Evolutionary conservation across 2,329 filamentous ascomycete genomes (phyloP), one percentile per base, ranked within the genome.

Genomic region (Gnomoniopsis smithogilvyi): DNA sequence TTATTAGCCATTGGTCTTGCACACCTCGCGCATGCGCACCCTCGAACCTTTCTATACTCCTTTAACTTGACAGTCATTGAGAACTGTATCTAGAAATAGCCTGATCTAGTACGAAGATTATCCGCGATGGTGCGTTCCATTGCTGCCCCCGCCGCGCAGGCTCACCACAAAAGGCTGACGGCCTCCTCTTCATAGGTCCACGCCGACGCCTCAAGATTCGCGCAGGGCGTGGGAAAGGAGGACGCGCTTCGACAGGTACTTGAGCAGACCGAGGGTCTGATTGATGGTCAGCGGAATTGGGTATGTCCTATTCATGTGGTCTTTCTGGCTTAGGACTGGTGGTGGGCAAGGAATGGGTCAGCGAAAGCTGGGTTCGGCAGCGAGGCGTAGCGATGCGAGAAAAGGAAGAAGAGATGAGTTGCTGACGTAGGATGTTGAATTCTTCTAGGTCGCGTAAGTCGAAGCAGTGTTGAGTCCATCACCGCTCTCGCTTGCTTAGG

Each of bases 201-300:
- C 75, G 90, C 91, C 54, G 90, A 94, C 69, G 85, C 90, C 3
- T 90, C 89, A 54, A 91, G 85, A 67, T 94, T 94, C 73, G 80
- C 78, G 51, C 69, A 80, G 15, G 85, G 84, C 64, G 73, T 91
- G 61, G 84, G 80, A 55, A 94, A 93, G 73, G 78, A 84, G 59
- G 84, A 90, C 62, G 89, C 88, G 24, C 93, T 93, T 65, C 80
- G 83, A 63, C 90, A 93, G 67, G 85, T 94, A 1, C 74, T 92
- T 14, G 78, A 88, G 54, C 87, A 92, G 69, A 86, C 88, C 0
- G 80, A 83, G 62, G 85, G 85, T 1, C 76, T 95, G 1, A 86
- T 92, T 65, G 81, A 86, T 24, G 89, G 81, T 7, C 90, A 94
- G 70, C 80, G 86, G 53, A 93, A 94, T 68, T 94, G 91, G 91